Evolutionary conservation across 371 early-diverging fungal species (phyloP).

Genomic region (Mortierella sp.): DNA sequence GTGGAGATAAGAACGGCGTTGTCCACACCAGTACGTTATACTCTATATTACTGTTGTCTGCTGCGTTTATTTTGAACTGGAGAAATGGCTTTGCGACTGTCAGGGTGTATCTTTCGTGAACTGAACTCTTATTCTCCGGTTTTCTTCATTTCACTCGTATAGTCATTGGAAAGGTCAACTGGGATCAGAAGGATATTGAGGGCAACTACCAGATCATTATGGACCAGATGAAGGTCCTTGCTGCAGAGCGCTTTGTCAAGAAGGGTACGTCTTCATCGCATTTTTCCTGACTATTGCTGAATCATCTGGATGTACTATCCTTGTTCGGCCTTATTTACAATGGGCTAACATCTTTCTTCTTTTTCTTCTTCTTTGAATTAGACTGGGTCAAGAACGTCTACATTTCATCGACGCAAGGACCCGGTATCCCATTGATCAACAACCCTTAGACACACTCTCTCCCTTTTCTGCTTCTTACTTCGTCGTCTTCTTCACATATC

Average conservation of each 20-base stretch:
- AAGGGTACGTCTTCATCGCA: slow-evolving; percentile 63
- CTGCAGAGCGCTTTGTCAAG: slow-evolving; percentile 68
- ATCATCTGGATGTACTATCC: neutral
- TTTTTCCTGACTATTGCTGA: neutral
- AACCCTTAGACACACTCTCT: slow-evolving; percentile 26
- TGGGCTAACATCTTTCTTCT: neutral
- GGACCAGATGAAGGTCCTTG: slow-evolving; percentile 69
- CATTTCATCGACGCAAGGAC: slow-evolving; percentile 73
- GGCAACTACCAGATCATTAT: slow-evolving; percentile 70
- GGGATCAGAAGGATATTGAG: slow-evolving; percentile 68
- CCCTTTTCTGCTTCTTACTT: no score
- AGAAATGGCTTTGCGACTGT: no score
- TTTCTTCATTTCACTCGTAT: neutral
- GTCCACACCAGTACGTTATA: slow-evolving; percentile 74
- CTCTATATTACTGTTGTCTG: neutral
- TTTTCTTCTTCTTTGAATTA: slow-evolving; percentile 24
- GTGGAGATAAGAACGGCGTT: slow-evolving; percentile 79
- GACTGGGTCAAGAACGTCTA: slow-evolving; percentile 72
- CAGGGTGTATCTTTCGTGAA: neutral
- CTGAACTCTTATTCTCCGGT: neutral
- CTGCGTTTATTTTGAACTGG: no score
- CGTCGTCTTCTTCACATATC: neutral
- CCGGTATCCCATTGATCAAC: slow-evolving; percentile 64
- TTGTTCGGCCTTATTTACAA: neutral
- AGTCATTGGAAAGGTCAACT: slow-evolving; percentile 68